A percentile compares a stretch with the other conserved stretches of the same genome.
phyloP scores from a whole-genome alignment of 768 basidiomycete species.

The Kwoniella bestiolae region DNA sequence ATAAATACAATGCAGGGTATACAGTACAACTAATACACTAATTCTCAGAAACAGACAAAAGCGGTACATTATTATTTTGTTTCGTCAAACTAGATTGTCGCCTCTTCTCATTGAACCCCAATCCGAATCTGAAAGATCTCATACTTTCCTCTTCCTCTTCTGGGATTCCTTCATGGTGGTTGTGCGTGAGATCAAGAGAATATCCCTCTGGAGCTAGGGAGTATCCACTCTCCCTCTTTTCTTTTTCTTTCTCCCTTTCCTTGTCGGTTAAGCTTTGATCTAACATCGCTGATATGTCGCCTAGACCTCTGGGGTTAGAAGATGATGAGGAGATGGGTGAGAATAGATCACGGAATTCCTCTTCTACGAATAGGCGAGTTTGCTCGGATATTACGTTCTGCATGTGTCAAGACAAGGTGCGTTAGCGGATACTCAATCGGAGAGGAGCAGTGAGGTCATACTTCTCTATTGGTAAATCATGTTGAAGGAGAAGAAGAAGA shows the following conservation, averaged over 20 bases:
- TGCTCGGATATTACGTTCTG: slow-evolving; percentile 42
- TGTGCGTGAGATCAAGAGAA: not conserved
- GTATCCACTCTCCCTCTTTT: slow-evolving; percentile 15
- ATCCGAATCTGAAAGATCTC: slow-evolving; percentile 4
- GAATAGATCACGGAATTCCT: slow-evolving; percentile 40
- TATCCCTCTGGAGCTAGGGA: slow-evolving; percentile 5
- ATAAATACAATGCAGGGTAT: not conserved
- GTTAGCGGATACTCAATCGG: no score
- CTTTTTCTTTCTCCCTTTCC: not conserved
- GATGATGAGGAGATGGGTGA: slow-evolving; percentile 14
- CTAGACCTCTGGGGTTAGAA: not conserved
- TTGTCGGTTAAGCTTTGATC: not conserved
- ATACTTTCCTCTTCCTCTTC: not conserved
- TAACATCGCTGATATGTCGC: not conserved
- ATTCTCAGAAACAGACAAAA: slow-evolving; percentile 12
- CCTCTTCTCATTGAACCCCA: slow-evolving; percentile 13
- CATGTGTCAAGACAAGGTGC: no score
- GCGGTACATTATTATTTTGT: slow-evolving; percentile 1
- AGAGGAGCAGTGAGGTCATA: no score
- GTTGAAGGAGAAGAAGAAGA: no score
- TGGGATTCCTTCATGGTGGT: not conserved
- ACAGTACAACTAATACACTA: not conserved
- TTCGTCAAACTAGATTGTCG: slow-evolving; percentile 1
- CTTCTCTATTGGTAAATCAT: no score
- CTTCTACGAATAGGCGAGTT: slow-evolving; percentile 39